Base-by-base conservation (phyloP, 306 rosid species). In the Corylus heterophylla region DNA sequence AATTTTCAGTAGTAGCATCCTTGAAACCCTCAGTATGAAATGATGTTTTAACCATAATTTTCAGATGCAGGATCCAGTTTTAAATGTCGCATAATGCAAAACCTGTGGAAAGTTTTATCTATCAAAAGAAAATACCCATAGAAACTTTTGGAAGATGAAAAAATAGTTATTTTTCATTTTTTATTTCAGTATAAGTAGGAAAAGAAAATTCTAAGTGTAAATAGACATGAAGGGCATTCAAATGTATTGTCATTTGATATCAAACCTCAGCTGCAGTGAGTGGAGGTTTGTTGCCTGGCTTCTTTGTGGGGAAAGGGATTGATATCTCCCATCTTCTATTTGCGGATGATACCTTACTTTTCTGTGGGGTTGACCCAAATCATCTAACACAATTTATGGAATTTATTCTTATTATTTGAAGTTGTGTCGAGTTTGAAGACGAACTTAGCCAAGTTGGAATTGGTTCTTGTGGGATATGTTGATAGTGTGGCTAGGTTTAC, bases 211-310 rank as follows among this genome's bases (percentile, higher is more conserved):
- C 22, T 17, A 0, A 54, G 7, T 18, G 59, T 54, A 18, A 54
- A 54, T 54, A 54, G 58, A 54, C 59, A 54, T 54, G 59, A 54
- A 54, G 59, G 59, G 59, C n/a, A 54, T 54, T 18, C 59, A 54
- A 14, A 10, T 14, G 25, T 54, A 18, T 54, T 54, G 20, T 54
- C 59, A 54, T 54, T 54, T 31, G 35, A 31, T 31, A 31, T 31
- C 35, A 31, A 31, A 39, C 6, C 6, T 39, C 44, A 39, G 5
- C 44, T 39, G 44, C 44, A 3, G 44, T 39, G 44, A 39, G 44
- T 39, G 42, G 42, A 37, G 42, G 42, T 37, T 37, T 3, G 44
- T 39, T 39, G 6, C 4, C 44, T 39, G 0, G 4, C 44, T 39
- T 39, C 44, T 39, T 5, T 39, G 44, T 39, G 44, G 44, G 44